phyloP scores from a whole-genome alignment of 805 yeast species.

The Zygosaccharomyces siamensis region DNA sequence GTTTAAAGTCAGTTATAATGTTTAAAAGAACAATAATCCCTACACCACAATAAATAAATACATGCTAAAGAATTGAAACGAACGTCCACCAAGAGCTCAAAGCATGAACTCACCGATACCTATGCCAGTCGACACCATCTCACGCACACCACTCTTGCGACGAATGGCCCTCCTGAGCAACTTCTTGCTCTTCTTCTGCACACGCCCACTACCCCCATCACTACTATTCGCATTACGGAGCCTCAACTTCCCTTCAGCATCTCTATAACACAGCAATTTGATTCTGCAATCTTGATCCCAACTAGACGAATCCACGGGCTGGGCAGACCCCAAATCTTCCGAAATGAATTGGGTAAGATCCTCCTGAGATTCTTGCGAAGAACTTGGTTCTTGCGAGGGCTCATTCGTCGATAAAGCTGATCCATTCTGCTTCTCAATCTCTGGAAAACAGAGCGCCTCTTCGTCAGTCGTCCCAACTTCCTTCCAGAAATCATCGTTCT shows the following conservation, averaged over 20 bases:
- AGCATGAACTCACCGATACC: conserved; percentile 35
- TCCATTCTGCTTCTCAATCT: conserved; percentile 1
- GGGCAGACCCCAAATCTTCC: conserved; percentile 13
- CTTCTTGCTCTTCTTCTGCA: conserved; percentile 14
- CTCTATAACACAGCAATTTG: conserved; percentile 30
- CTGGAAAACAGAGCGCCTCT: conserved; percentile 19
- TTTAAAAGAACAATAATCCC: conserved; percentile 5
- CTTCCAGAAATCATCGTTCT: conserved; percentile 33
- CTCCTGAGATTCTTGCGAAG: conserved; percentile 1
- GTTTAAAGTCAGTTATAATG: neutral
- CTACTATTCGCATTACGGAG: conserved; percentile 12
- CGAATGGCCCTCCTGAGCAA: conserved; percentile 25
- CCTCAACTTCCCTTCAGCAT: conserved; percentile 31
- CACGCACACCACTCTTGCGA: conserved; percentile 32
- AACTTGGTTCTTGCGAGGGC: neutral
- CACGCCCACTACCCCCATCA: conserved; percentile 5
- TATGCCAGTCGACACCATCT: conserved; percentile 34
- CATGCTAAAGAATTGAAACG: conserved; percentile 12
- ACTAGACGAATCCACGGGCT: conserved; percentile 6
- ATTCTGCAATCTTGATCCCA: conserved; percentile 22
- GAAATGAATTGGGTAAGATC: conserved; percentile 17
- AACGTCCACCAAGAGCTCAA: conserved; percentile 11
- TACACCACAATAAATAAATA: conserved; percentile 12
- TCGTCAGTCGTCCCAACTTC: conserved; percentile 29
- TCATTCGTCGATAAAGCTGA: neutral